Evolutionary conservation across 495 filamentous ascomycete genomes (phyloP).

Genomic region (Trichoderma orchidacearum): DNA sequence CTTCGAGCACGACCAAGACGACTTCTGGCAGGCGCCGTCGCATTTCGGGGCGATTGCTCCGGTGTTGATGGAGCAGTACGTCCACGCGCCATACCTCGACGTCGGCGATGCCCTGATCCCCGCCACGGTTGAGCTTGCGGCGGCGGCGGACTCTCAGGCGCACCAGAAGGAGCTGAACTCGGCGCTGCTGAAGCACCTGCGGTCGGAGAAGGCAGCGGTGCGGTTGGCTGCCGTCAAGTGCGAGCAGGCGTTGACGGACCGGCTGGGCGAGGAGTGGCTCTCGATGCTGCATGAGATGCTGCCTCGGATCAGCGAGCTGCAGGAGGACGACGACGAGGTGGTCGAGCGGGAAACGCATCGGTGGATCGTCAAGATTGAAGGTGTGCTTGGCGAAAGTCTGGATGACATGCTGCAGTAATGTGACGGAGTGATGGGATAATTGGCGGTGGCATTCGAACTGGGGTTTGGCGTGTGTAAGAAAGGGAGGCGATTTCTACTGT

Average conservation of each 20-base stretch:
- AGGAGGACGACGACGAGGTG: constrained; percentile 88
- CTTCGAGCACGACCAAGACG: constrained; percentile 65
- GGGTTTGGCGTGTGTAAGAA: not conserved
- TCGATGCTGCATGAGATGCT: constrained; percentile 83
- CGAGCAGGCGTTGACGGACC: constrained; percentile 61
- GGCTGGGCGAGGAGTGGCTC: constrained; percentile 86
- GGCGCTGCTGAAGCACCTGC: constrained; percentile 58
- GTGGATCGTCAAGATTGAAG: constrained; percentile 82
- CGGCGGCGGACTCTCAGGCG: constrained; percentile 62
- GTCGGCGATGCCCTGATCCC: constrained; percentile 27
- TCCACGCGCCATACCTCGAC: constrained; percentile 33
- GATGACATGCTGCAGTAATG: constrained; percentile 74
- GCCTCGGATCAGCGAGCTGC: constrained; percentile 81
- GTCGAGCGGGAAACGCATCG: constrained; percentile 78
- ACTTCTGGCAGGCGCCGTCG: constrained; percentile 84
- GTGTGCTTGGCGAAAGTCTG: constrained; percentile 71
- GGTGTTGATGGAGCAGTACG: constrained; percentile 55
- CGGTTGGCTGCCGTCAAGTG: constrained; percentile 68
- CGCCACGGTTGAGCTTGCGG: constrained; percentile 65
- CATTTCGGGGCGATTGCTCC: constrained; percentile 62
- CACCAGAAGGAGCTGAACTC: constrained; percentile 81
- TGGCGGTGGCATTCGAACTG: no score
- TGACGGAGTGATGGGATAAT: not conserved
- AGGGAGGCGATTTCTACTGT: no score
- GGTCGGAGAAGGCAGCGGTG: constrained; percentile 49